Evolutionary conservation across 73 alveolate species (phyloP).

Genomic region (Symbiodinium pilosum): DNA sequence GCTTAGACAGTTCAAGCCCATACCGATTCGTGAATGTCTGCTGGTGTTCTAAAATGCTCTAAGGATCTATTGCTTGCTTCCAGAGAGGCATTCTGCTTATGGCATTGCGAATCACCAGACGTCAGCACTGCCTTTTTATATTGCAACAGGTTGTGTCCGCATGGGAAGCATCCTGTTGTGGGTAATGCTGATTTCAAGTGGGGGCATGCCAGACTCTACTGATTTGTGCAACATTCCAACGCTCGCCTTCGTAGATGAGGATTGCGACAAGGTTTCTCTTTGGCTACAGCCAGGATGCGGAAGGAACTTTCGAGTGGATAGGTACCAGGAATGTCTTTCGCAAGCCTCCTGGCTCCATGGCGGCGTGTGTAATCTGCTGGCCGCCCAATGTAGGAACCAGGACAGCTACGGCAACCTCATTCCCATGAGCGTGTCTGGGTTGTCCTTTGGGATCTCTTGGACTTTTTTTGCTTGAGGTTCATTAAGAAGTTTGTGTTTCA

Average conservation of each 20-base stretch:
- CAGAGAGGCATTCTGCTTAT: not conserved
- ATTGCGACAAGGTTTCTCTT: not conserved
- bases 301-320: not conserved
- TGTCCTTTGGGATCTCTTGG: no score
- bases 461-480: no score
- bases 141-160: not conserved
- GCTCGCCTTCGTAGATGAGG: not conserved
- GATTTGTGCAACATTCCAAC: not conserved
- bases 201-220: not conserved
- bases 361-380: constrained; percentile 4
- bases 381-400: constrained; percentile 1
- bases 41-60: no score
- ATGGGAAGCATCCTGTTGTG: not conserved
- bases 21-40: no score
- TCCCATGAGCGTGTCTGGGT: not conserved
- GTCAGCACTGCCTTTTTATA: not conserved
- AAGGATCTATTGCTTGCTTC: not conserved
- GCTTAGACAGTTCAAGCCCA: no score
- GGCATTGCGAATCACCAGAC: not conserved
- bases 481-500: no score
- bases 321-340: constrained; percentile 1
- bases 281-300: constrained; percentile 6
- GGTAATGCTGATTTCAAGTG: not conserved
- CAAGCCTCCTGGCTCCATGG: not conserved
- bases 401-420: not conserved